Base-by-base conservation (phyloP, 768 basidiomycete genomes). In the Butyriboletus loyo region DNA sequence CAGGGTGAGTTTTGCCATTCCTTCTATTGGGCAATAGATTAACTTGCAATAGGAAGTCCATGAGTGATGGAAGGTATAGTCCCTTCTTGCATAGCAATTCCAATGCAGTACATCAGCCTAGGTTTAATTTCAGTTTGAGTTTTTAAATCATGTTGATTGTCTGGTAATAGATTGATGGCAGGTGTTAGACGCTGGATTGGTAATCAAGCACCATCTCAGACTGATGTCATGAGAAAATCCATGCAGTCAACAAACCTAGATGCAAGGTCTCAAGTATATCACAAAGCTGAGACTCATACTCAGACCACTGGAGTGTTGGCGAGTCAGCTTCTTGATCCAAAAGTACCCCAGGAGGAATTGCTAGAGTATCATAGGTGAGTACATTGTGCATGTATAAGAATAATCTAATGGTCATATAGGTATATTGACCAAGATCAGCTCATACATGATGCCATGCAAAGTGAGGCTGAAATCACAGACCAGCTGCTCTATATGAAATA, bases 131-230 rank as follows among this genome's bases (percentile, higher is more conserved):
- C 15, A 27, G 13, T 17, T 35, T 41, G 7, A 40, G 58, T 66
- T 22, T 67, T 73, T 21, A 21, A 40, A 10, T 21, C 7, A 38
- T 30, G 2, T 40, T 59, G 36, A 66, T 35, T 9, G 19, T 49
- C 3, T 13, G 35, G 13, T 3, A 9, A 46, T 54, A 91, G 88
- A 50, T 75, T 90, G 48, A 87, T 92, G 53, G 85, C 86, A 55
- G 89, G 89, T 25, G 85, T 92, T 10, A 78, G 86, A 27, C 79
- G 83, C 17, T 91, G 87, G 88, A 90, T 92, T 48, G 77, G 83
- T 10, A 75, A 85, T 1, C 76, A 78, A 39, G 73, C 77, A 1
- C 60, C 75, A 2, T 56, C 77, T 3, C 74, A 59, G 63, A 25
- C 65, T 74, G 50, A 79, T 75, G 56, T 75, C 71, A 56, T 64